These are phyloP conservation scores for Candida smagusa DNA, from an alignment of 1,139 yeast species.

Conservation along the genomic window DNA sequence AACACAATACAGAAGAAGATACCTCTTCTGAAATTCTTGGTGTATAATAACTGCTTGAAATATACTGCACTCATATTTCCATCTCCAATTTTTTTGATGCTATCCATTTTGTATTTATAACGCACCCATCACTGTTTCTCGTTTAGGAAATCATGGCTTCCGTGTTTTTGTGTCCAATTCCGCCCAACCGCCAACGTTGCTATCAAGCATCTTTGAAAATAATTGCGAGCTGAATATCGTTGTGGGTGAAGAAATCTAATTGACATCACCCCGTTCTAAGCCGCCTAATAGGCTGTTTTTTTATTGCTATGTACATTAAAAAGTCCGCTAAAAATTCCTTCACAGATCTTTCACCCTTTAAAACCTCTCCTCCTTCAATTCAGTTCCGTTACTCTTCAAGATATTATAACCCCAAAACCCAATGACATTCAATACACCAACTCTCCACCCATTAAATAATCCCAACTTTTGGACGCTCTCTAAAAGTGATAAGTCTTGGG, in stretches of 20 bases:
- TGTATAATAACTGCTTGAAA: not conserved
- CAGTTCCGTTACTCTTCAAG: constrained; percentile 49
- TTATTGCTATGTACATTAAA: constrained; percentile 1
- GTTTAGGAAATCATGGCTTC: too few relatives aligned
- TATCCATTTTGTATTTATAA: too few relatives aligned
- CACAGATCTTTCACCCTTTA: constrained; percentile 7
- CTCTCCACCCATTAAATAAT: constrained; percentile 89
- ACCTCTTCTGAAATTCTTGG: constrained; percentile 4
- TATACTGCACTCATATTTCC: not conserved
- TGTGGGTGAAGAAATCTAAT: too few relatives aligned
- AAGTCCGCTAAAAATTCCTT: not conserved
- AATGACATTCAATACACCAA: constrained; percentile 71
- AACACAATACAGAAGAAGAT: too few relatives aligned
- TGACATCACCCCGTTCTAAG: too few relatives aligned
- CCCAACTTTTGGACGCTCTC: constrained; percentile 27
- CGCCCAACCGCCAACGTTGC: too few relatives aligned
- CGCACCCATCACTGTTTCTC: too few relatives aligned
- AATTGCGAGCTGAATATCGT: too few relatives aligned
- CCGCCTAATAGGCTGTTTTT: not conserved
- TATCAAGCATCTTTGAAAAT: too few relatives aligned
- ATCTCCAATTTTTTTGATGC: not conserved
- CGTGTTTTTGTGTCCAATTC: too few relatives aligned
- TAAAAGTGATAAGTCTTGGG: constrained; percentile 6
- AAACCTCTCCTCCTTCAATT: constrained; percentile 41
- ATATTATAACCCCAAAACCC: constrained; percentile 84